Base-by-base conservation (phyloP, 2,329 filamentous ascomycete genomes). In the Aspergillus transmontanensis region DNA sequence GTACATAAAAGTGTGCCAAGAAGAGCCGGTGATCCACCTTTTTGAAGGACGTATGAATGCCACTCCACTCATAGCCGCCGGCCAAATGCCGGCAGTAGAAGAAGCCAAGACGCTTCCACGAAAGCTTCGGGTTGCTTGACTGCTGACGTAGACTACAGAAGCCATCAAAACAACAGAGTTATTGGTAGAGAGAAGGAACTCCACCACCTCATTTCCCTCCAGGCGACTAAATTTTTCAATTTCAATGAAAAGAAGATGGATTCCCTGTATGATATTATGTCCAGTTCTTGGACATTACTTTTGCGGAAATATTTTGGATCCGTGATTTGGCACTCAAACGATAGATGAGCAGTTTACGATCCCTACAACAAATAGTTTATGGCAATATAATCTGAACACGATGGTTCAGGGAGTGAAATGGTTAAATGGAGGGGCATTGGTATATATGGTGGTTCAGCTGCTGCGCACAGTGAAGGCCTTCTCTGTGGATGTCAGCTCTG, bases 61-160 rank as follows among this genome's bases (percentile, higher is more conserved):
- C 32, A 36, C 51, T 36, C 51, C 51, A 54, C 51, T n/a, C 51
- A 23, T 54, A 14, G 28, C 19, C 51, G 11, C 51, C n/a, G n/a
- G 30, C 51, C 51, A 54, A 36, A 23, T 54, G 51, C 51, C 51
- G 51, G 11, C 51, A 23, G 51, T 21, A 36, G 51, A 36, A 54
- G 30, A 36, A 54, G 51, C 51, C 21, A 54, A 54, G 51, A 23
- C n/a, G 51, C 32, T 54, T 36, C 51, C 51, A 36, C 51, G 36
- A 54, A 54, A 54, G 51, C 30, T 36, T 54, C 51, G 36, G 30
- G 9, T 54, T 54, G 51, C 51, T 54, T 54, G n/a, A 36, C 19
- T 54, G 51, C 51, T 54, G 30, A 54, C 51, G 51, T 54, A 54
- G 30, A 23, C 51, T 23, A n/a, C 51, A 34, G n/a, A 36, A 21